Evolutionary conservation across 1,284 basidiomycete species (phyloP).

Genomic region (Ustilago bromivora): DNA sequence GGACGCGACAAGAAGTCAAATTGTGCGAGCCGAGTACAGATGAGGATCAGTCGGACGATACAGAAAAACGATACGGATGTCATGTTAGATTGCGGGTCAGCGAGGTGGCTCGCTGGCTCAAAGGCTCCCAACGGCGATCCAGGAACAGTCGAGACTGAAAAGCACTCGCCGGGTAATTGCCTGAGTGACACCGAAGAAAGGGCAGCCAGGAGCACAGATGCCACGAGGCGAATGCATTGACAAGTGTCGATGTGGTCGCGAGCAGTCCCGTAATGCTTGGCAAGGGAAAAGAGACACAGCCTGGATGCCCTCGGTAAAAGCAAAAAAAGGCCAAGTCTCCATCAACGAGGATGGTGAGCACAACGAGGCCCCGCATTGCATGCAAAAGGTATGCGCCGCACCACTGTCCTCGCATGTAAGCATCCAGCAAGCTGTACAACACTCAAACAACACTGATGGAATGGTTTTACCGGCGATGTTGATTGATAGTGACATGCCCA

Average conservation of each 20-base stretch:
- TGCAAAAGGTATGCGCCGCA: neutral
- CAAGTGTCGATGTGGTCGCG: conserved; percentile 6
- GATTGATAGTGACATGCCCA: neutral
- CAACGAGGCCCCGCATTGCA: neutral
- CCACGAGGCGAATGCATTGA: conserved; percentile 22
- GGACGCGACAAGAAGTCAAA: conserved; percentile 7
- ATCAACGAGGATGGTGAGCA: neutral
- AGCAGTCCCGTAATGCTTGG: conserved; percentile 19
- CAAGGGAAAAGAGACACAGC: conserved; percentile 16
- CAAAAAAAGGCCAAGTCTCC: conserved; percentile 3
- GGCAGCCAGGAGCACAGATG: neutral
- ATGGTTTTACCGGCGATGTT: neutral
- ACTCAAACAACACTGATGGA: neutral
- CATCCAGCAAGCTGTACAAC: too few species aligned
- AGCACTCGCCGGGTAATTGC: conserved; percentile 8
- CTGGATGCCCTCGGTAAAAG: conserved; percentile 23
- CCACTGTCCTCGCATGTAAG: neutral
- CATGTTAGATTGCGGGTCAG: too few species aligned
- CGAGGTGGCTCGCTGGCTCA: too few species aligned
- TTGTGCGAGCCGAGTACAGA: neutral
- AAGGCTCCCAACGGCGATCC: conserved; percentile 17
- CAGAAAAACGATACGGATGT: too few species aligned
- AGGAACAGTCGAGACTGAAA: conserved; percentile 26
- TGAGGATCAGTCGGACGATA: too few species aligned
- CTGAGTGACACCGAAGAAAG: conserved; percentile 6